Evolutionary conservation across 768 basidiomycete species (phyloP), one percentile per base, ranked within the genome.

Genomic region (Leccinum ochraceum): DNA sequence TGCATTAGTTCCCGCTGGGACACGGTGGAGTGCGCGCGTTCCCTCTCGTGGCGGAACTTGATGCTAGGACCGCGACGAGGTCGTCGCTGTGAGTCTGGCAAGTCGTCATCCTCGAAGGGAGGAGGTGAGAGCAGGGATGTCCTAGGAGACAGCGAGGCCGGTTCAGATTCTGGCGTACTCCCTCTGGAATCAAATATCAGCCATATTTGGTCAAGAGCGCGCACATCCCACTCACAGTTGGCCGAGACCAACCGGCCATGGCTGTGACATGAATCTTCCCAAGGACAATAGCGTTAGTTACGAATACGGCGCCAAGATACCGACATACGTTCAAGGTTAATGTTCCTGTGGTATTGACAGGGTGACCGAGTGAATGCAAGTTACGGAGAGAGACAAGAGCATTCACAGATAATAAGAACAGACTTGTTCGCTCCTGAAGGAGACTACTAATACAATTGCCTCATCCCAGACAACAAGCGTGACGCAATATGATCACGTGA

Each of bases 21-120:
- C 6, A 70, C 61, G 20, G 68, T 63, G 1, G 74, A 73, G 53
- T 78, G 75, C 0, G 61, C 69, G 6, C 73, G 67, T 53, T 78
- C 76, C 22, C 78, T 68, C 39, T 75, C 72, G 14, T 67, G 74
- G 13, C 76, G 69, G 58, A 71, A 78, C 36, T 71, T 70, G 26
- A 65, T 32, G 24, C 71, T 66, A 1, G 77, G 77, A 0, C 76
- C 77, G 22, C 74, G 69, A 3, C 63, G 50, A 5, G 60, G 9
- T 8, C 61, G 70, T 16, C 51, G 20, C 4, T 58, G 42, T 7
- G 37, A n/a, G 17, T 63, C 57, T 2, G 34, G 11, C 0, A 62
- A 46, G 11, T 6, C 57, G 51, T 28, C 44, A 34, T 63, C 60
- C 0, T 65, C 70, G 13, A 63, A 69, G 20, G 67, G 62, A 3